A percentile compares a stretch with the other conserved stretches of the same genome.
Conservation (phyloP, 495 filamentous ascomycete genomes). For the Penicillium salamii region DNA sequence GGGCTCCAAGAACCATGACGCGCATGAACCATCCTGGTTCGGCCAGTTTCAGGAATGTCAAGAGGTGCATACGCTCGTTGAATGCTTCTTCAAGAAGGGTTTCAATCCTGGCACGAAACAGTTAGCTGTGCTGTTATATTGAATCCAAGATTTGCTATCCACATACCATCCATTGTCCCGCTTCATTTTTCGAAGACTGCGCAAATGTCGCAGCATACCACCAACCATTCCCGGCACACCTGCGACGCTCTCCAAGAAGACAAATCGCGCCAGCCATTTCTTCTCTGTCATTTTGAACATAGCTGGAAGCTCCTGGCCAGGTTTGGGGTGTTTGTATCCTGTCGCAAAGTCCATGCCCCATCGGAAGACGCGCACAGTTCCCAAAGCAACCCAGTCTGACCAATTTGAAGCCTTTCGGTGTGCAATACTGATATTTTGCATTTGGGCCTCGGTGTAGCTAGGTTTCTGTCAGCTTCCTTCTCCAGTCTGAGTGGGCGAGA, state of each 20-base stretch:
- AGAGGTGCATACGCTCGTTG: conserved; percentile 95
- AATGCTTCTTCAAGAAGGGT: conserved; percentile 90
- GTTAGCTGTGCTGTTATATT: not conserved
- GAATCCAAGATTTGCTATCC: not conserved
- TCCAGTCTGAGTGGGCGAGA: not conserved
- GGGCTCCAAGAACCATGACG: conserved; percentile 76
- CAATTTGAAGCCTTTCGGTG: conserved; percentile 65
- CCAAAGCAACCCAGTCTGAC: conserved; percentile 66
- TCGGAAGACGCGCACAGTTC: conserved; percentile 59
- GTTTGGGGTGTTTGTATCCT: conserved; percentile 64
- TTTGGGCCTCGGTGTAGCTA: conserved; percentile 63
- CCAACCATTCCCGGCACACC: conserved; percentile 97
- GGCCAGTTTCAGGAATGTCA: conserved; percentile 91
- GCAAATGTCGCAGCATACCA: conserved; percentile 86
- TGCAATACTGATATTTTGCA: conserved; percentile 59
- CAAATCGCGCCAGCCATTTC: conserved; percentile 78
- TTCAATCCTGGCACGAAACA: conserved; percentile 62
- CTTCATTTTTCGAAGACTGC: conserved; percentile 77
- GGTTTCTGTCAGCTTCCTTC: conserved; percentile 4
- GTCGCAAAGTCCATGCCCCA: conserved; percentile 67
- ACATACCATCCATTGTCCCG: conserved; percentile 87
- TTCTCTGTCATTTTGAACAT: conserved; percentile 65
- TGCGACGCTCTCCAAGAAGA: conserved; percentile 93
- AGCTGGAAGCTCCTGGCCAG: conserved; percentile 38
- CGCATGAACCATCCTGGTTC: conserved; percentile 90